A percentile compares a stretch with the other conserved stretches of the same genome.
These are phyloP conservation scores for Sporobolomyces pararoseus DNA, from an alignment of 768 basidiomycete species.

Conservation along the genomic window DNA sequence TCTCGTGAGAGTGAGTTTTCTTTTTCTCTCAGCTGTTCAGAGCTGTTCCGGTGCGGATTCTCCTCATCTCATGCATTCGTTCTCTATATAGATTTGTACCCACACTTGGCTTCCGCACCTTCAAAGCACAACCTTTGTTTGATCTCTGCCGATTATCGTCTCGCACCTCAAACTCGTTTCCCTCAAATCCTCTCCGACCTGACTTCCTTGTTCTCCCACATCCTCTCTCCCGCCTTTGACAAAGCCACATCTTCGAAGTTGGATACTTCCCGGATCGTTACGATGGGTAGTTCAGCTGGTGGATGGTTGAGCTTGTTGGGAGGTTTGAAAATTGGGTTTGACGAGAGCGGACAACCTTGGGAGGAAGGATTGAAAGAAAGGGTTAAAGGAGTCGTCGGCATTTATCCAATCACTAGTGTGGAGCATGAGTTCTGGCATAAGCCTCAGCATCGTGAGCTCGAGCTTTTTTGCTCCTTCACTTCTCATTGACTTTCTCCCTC, in stretches of 20 bases:
- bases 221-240: slow-evolving; percentile 32
- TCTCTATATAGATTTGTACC: slow-evolving; percentile 29
- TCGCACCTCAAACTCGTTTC: slow-evolving; percentile 50
- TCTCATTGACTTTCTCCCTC: not conserved
- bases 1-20: slow-evolving; percentile 15
- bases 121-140: slow-evolving; percentile 40
- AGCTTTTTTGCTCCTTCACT: not conserved
- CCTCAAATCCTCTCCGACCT: slow-evolving; percentile 48
- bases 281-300: slow-evolving; percentile 31
- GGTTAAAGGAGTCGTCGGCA: slow-evolving; percentile 25
- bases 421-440: slow-evolving; percentile 40
- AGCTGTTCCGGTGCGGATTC: no score
- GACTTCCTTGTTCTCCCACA: slow-evolving; percentile 30
- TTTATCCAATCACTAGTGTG: slow-evolving; percentile 41
- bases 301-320: slow-evolving; percentile 39
- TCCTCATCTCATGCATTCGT: not conserved
- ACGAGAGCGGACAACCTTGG: slow-evolving; percentile 24
- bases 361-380: slow-evolving; percentile 5
- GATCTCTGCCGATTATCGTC: slow-evolving; percentile 49
- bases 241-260: slow-evolving; percentile 12
- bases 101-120: slow-evolving; percentile 47
- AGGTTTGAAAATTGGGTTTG: slow-evolving; percentile 37
- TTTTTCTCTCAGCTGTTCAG: not conserved
- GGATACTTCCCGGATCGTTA: slow-evolving; percentile 28
- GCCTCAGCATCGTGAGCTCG: slow-evolving; percentile 20